Percentiles rank a stretch among this genome's conserved stretches.
phyloP scores from a whole-genome alignment of 805 yeast genomes.

The Saturnispora kantuleensis region DNA sequence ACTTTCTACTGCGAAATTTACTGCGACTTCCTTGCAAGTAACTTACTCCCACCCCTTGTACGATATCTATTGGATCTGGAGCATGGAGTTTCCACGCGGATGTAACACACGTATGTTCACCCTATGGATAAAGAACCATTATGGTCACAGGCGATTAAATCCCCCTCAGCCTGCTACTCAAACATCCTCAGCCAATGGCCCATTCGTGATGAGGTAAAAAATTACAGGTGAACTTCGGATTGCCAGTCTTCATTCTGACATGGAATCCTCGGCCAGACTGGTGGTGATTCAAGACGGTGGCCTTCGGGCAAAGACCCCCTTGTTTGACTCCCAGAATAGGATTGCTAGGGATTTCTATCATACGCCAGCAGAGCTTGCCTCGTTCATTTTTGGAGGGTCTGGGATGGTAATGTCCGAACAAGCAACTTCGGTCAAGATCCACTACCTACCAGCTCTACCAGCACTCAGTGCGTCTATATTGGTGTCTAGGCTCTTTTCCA shows the following conservation, averaged over 20 bases:
- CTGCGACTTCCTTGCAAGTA: too few species aligned
- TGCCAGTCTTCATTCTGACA: background rate
- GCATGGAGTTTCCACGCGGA: too few species aligned
- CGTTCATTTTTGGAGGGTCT: conserved; percentile 45
- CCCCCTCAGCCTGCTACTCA: background rate
- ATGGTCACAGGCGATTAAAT: too few species aligned
- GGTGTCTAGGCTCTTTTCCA: conserved; percentile 35
- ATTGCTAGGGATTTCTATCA: conserved; percentile 30
- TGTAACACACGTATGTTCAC: too few species aligned
- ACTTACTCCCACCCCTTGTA: too few species aligned
- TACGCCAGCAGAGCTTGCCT: conserved; percentile 35
- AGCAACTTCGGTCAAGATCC: conserved; percentile 36
- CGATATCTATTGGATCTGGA: too few species aligned
- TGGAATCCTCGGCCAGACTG: conserved; percentile 6
- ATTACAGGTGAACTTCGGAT: too few species aligned
- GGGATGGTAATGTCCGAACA: conserved; percentile 42
- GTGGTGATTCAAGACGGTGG: conserved; percentile 42
- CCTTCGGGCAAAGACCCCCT: conserved; percentile 37
- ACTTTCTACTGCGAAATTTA: too few species aligned
- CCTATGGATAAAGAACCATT: too few species aligned
- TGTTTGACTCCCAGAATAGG: conserved; percentile 33
- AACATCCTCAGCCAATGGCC: background rate
- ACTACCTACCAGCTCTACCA: conserved; percentile 34
- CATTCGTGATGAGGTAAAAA: background rate
- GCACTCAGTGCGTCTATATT: conserved; percentile 31